Conservation (phyloP, 2,329 filamentous ascomycete species). For the Talaromyces sp. region DNA sequence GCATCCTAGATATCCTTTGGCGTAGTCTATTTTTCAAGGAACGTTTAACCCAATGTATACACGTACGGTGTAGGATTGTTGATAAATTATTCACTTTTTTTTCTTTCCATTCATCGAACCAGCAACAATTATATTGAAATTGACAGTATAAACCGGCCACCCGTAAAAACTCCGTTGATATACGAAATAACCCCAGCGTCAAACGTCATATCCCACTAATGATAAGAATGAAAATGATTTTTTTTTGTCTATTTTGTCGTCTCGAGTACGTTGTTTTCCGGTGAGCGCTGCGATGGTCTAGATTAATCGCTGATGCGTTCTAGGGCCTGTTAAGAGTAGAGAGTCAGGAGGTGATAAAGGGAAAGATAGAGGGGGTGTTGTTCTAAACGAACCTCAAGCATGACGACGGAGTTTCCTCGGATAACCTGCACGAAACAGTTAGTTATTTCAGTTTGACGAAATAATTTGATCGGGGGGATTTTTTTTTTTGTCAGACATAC, state of each 20-base stretch:
- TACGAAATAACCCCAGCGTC: constrained; percentile 2
- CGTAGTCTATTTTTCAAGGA: not conserved
- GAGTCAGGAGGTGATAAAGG: not conserved
- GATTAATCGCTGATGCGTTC: constrained; percentile 40
- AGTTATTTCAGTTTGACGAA: not conserved
- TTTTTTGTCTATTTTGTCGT: not conserved
- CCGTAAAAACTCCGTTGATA: constrained; percentile 9
- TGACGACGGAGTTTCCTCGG: constrained; percentile 95
- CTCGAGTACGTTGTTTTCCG: not conserved
- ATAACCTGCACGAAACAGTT: constrained; percentile 61
- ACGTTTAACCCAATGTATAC: not conserved
- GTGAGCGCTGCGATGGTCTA: not conserved
- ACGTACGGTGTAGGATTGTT: not conserved
- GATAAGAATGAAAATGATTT: not conserved
- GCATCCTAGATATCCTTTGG: not conserved
- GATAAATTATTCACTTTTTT: not conserved
- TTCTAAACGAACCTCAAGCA: constrained; percentile 65
- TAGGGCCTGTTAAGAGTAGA: constrained; percentile 23
- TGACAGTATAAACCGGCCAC: constrained; percentile 5
- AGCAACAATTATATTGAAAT: not conserved
- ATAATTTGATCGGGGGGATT: no score
- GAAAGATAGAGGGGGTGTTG: not conserved
- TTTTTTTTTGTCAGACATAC: constrained; percentile 48
- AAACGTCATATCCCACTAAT: not conserved
- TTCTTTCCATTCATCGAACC: not conserved